Evolutionary conservation across 805 yeast species (phyloP).

Genomic region (Saccharomyces eubayanus): DNA sequence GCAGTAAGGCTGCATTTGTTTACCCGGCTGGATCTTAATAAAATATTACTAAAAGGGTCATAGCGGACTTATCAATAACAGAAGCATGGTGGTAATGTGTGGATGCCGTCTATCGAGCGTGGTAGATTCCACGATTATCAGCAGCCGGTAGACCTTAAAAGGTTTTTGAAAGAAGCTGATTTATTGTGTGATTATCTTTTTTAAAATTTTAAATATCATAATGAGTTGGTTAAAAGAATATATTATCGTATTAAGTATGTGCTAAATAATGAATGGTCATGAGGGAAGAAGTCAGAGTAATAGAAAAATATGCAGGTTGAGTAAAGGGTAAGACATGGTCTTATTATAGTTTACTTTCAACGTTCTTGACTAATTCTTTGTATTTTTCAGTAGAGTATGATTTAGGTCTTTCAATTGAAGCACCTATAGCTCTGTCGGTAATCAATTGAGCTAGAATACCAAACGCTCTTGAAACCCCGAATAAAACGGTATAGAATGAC

Average conservation of each 20-base stretch:
- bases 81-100: background rate
- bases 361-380: slow-evolving; percentile 62
- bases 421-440: slow-evolving; percentile 75
- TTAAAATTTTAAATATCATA: background rate
- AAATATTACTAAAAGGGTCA: background rate
- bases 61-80: background rate
- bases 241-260: background rate
- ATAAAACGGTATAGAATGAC: slow-evolving; percentile 76
- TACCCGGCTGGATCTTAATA: background rate
- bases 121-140: background rate
- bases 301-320: background rate
- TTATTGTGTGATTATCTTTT: background rate
- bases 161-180: no score
- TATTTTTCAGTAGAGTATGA: slow-evolving; percentile 91
- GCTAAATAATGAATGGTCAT: background rate
- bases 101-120: background rate
- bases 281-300: background rate
- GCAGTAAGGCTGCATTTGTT: background rate
- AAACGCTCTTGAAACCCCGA: slow-evolving; percentile 80
- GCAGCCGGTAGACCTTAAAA: background rate
- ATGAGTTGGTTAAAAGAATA: background rate
- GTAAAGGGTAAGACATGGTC: background rate
- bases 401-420: slow-evolving; percentile 83
- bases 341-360: slow-evolving; percentile 11
- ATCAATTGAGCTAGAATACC: slow-evolving; percentile 83